Evolutionary conservation across 2,329 filamentous ascomycete species (phyloP), one percentile per base, ranked within the genome.

Genomic region (Colletotrichum incanum): DNA sequence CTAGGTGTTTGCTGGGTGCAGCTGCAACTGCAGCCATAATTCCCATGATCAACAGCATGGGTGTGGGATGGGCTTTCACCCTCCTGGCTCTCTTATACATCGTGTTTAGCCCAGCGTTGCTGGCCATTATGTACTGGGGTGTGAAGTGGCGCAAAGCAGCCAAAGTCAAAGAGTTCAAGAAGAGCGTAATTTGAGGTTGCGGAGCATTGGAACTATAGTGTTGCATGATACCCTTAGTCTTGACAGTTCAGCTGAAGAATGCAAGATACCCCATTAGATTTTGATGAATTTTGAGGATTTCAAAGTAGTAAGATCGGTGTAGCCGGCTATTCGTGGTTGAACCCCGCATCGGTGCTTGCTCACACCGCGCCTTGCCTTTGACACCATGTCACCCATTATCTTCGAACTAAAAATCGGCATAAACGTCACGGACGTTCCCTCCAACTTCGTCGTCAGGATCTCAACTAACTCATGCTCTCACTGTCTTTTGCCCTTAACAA

Each of bases 1-100:
- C 86, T 1, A 78, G 89, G 6, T 91, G 89, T 67, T 77, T 88
- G 3, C 76, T 91, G 2, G 89, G 88, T 0, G 89, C 89, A 0
- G 85, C 82, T 0, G 85, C 85, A 2, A 87, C 84, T 20, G 88
- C 86, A 0, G 81, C 86, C 1, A 86, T 91, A 26, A 77, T 87
- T 4, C 86, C 86, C 14, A 84, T 91, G 83, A 85, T 88, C 12
- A 74, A 86, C 11, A 80, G 78, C 0, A 84, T 91, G 70, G 88
- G 88, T 0, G 76, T 82, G 0, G 88, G 88, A 0, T 87, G 87
- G 83, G 83, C 86, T 0, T 89, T 87, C 72, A 87, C 84, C 0
- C 75, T 90, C 8, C 75, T 88, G 3, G 87, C 82, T 0, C 74
- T 81, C 1, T 60, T 88, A 4, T 85, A 84, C 58, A 61, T 86